Evolutionary conservation across 495 filamentous ascomycete species (phyloP), one percentile per base, ranked within the genome.

Genomic region (Penicillium maclennaniae): DNA sequence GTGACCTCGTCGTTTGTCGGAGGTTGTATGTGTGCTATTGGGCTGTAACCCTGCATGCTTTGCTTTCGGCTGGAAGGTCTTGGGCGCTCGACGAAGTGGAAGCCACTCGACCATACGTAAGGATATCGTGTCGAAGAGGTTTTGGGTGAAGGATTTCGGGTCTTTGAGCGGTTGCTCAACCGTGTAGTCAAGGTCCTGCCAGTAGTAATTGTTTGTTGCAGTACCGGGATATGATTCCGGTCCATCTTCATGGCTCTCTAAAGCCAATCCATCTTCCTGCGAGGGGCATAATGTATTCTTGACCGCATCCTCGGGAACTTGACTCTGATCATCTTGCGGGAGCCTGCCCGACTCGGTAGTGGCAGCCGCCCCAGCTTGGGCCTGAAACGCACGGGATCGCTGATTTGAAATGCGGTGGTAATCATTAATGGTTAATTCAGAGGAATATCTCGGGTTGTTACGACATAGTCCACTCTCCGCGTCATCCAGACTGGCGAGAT

Each of bases 31-130:
- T 17, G 61, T 50, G 10, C 41, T 36, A 1, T 39, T 40, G 1
- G 50, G n/a, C 20, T 41, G 57, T 0, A 31, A 16, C 4, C 39
- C 23, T 21, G 57, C 8, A 4, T 45, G 46, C 7, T 49, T 47
- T 4, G 39, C 61, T 12, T 34, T 34, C 1, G 60, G 7, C 26
- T 59, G 62, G 45, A 62, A 56, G 4, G 58, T 43, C 16, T 56
- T 69, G 3, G 58, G 57, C 19, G 69, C 50, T 44, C 73, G 64
- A 58, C 71, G 61, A 9, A 86, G 79, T 14, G 85, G 83, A 36
- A 88, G 72, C 87, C 87, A 91, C 65, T 91, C 88, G 25, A 92
- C 71, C 83, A 92, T 88, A 49, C 85, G 85, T 55, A 91, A 77
- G 5, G 89, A 80, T 39, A 84, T 74, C 3, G 89, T 90, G 55